Evolutionary conservation across 306 rosid genomes (phyloP).

Genomic region (Trifolium repens): DNA sequence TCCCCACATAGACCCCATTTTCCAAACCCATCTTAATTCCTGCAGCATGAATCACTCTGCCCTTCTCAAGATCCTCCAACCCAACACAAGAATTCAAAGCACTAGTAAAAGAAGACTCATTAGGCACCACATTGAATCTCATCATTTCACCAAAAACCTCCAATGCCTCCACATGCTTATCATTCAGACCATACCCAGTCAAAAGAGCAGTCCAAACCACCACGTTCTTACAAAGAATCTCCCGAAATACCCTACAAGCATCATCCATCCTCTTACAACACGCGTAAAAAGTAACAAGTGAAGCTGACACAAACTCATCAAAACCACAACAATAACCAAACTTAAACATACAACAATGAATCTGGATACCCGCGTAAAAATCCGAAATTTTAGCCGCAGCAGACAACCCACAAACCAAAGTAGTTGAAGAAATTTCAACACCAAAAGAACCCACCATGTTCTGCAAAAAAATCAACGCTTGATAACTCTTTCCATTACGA

Average conservation of each 20-base stretch:
- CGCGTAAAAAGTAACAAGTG: constrained; percentile 75
- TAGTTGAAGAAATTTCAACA: constrained; percentile 47
- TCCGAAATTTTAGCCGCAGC: constrained; percentile 60
- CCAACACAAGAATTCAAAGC: constrained; percentile 84
- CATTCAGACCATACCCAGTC: constrained; percentile 72
- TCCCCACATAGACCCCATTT: constrained; percentile 64
- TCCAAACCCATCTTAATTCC: constrained; percentile 65
- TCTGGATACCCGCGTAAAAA: constrained; percentile 59
- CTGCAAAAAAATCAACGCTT: constrained; percentile 63
- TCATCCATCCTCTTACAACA: constrained; percentile 62
- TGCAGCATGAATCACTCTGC: constrained; percentile 58
- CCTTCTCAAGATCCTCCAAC: constrained; percentile 76
- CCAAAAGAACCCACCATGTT: constrained; percentile 58
- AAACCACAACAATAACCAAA: constrained; percentile 52
- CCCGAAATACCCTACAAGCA: constrained; percentile 53
- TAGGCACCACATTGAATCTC: constrained; percentile 54
- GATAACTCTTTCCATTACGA: constrained; percentile 63
- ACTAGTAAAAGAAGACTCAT: constrained; percentile 84
- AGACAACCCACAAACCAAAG: constrained; percentile 68
- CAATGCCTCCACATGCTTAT: constrained; percentile 57
- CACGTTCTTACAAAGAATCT: constrained; percentile 58
- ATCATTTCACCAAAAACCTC: constrained; percentile 67
- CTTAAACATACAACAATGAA: constrained; percentile 64
- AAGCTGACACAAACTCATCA: constrained; percentile 66
- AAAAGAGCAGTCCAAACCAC: constrained; percentile 87